Percentiles rank a stretch among this genome's conserved stretches.
Conservation (phyloP, 352 stramenopile genomes). For the Globisporangium echinulatum region DNA sequence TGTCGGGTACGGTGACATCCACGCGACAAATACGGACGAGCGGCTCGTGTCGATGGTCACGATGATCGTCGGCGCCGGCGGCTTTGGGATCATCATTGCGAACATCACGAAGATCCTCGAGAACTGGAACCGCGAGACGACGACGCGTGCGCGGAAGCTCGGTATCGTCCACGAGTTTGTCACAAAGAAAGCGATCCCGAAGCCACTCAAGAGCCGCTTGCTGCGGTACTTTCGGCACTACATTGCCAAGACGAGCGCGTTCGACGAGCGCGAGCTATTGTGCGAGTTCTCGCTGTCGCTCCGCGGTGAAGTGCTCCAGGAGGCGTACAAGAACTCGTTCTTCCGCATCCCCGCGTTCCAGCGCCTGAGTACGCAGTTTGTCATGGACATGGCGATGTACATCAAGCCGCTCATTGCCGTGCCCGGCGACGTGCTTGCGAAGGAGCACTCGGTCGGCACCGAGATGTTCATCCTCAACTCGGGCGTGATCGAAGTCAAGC, state of each 20-base stretch:
- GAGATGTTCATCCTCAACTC: conserved; percentile 84
- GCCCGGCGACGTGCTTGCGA: conserved; percentile 53
- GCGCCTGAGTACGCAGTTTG: conserved; percentile 64
- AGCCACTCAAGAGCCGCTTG: conserved; percentile 37
- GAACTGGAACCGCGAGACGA: conserved; percentile 68
- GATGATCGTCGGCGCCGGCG: conserved; percentile 66
- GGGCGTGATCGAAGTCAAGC: conserved; percentile 63
- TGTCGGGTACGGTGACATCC: conserved; percentile 80
- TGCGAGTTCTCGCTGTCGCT: conserved; percentile 73
- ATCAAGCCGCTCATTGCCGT: conserved; percentile 78
- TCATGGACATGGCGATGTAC: conserved; percentile 83
- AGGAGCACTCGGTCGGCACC: conserved; percentile 55
- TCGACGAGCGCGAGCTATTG: conserved; percentile 68
- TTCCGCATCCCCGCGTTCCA: conserved; percentile 68
- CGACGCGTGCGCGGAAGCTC: conserved; percentile 43
- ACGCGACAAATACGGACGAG: conserved; percentile 64
- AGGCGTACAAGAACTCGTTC: conserved; percentile 73
- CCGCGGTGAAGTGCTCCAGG: conserved; percentile 63
- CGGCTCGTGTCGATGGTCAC: conserved; percentile 61
- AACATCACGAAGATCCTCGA: conserved; percentile 81
- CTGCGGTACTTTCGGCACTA: conserved; percentile 78
- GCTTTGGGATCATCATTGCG: conserved; percentile 78
- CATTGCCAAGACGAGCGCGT: conserved; percentile 68
- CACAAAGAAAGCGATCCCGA: conserved; percentile 51
- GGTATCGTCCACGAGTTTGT: conserved; percentile 63